These are phyloP conservation scores for Fusarium verrucosum DNA, from an alignment of 2,329 filamentous ascomycete species.

Conservation along the genomic window DNA sequence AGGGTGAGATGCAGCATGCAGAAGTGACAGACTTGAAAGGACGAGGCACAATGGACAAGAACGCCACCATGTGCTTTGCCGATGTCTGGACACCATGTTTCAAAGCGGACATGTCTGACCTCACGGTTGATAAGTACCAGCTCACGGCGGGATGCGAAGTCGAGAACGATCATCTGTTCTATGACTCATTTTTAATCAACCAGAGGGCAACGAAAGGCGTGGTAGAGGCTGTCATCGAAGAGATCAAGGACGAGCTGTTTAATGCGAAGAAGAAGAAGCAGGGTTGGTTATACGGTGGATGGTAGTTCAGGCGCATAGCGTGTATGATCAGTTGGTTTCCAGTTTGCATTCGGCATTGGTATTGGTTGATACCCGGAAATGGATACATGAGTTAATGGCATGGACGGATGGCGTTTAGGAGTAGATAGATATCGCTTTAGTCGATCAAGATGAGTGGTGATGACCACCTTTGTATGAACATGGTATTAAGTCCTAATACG, in stretches of 20 bases:
- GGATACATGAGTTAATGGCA: constrained; percentile 8
- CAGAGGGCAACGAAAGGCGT: constrained; percentile 46
- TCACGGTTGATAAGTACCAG: constrained; percentile 21
- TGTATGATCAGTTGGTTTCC: not conserved
- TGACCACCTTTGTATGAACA: not conserved
- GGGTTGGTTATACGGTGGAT: constrained; percentile 33
- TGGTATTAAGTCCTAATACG: not conserved
- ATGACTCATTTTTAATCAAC: constrained; percentile 59
- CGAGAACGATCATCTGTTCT: constrained; percentile 61
- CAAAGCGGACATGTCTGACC: constrained; percentile 28
- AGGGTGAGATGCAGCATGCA: constrained; percentile 57
- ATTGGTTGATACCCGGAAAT: constrained; percentile 27
- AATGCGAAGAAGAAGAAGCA: constrained; percentile 12
- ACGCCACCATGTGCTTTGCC: constrained; percentile 50
- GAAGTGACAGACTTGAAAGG: constrained; percentile 56
- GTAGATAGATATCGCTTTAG: not conserved
- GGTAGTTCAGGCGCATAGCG: not conserved
- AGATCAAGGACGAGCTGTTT: constrained; percentile 42
- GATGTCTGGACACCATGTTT: constrained; percentile 58
- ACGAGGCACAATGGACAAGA: constrained; percentile 50
- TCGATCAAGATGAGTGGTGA: not conserved
- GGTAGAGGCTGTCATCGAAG: constrained; percentile 26
- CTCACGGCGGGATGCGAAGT: constrained; percentile 49
- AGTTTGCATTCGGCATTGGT: not conserved
- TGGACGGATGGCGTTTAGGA: constrained; percentile 23